phyloP scores from a whole-genome alignment of 83 land plant genomes.

The Isoetes engelmannii region DNA sequence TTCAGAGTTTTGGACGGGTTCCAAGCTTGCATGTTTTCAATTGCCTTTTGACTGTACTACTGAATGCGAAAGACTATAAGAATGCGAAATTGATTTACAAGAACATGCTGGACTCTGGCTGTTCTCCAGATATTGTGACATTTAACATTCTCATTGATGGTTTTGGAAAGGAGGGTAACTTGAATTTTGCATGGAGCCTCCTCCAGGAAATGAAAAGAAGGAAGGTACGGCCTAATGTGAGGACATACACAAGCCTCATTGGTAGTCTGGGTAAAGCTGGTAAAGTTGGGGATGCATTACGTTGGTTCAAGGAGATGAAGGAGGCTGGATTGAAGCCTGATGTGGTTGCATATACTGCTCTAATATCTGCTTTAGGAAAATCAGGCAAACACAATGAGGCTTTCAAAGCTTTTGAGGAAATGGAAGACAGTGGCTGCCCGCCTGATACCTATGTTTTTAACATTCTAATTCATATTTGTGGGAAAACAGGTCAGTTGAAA shows the following conservation, averaged over 20 bases:
- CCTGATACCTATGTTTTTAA: constrained; percentile 20
- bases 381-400: constrained; percentile 36
- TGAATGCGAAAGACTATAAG: neutral
- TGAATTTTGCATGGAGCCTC: constrained; percentile 49
- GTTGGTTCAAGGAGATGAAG: constrained; percentile 43
- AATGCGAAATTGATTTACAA: constrained; percentile 45
- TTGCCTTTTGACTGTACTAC: neutral
- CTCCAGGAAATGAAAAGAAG: constrained; percentile 64
- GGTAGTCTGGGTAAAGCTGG: constrained; percentile 27
- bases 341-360: constrained; percentile 33
- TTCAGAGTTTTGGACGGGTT: neutral
- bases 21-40: neutral
- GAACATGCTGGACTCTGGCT: constrained; percentile 47
- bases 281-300: constrained; percentile 31
- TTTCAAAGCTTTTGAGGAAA: constrained; percentile 23
- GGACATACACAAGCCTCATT: constrained; percentile 52
- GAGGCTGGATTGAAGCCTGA: constrained; percentile 32
- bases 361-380: constrained; percentile 12
- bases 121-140: constrained; percentile 61
- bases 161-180: constrained; percentile 34
- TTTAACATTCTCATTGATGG: constrained; percentile 57
- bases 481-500: constrained; percentile 11
- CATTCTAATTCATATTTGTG: neutral
- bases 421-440: constrained; percentile 25
- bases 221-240: constrained; percentile 47